Percentiles rank a stretch among this genome's conserved stretches.
Conservation (phyloP, 768 basidiomycete genomes). For the Lyophyllum decastes region DNA sequence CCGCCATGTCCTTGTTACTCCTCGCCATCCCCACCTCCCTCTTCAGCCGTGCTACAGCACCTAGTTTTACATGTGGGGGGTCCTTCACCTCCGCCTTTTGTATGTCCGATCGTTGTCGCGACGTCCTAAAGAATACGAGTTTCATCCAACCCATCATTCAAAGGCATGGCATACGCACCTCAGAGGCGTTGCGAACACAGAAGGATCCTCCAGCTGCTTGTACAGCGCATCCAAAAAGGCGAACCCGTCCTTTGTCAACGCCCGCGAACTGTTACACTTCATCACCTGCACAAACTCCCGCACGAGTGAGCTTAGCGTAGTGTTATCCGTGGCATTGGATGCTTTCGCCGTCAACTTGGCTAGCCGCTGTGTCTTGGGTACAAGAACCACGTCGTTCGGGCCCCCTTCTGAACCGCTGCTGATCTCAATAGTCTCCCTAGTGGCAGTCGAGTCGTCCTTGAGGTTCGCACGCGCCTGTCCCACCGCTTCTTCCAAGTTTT, state of each 20-base stretch:
- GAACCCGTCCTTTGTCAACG: conserved; percentile 71
- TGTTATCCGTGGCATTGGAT: conserved; percentile 53
- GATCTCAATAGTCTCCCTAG: conserved; percentile 46
- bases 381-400: conserved; percentile 29
- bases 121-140: conserved; percentile 11
- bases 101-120: conserved; percentile 35
- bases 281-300: conserved; percentile 63
- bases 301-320: conserved; percentile 52
- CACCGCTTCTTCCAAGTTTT: conserved; percentile 43
- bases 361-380: conserved; percentile 57
- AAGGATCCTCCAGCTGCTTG: conserved; percentile 72
- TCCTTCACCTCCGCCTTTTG: conserved; percentile 41
- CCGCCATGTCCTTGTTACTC: conserved; percentile 58
- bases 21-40: conserved; percentile 51
- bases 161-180: conserved; percentile 37
- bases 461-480: conserved; percentile 33
- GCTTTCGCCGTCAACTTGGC: conserved; percentile 44
- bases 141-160: not conserved
- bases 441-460: conserved; percentile 17
- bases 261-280: conserved; percentile 65
- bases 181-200: conserved; percentile 56
- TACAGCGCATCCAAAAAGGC: conserved; percentile 67
- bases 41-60: conserved; percentile 58
- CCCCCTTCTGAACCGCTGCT: conserved; percentile 41
- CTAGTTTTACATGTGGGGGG: conserved; percentile 56